A percentile compares a stretch with the other conserved stretches of the same genome.
These are phyloP conservation scores for Neurospora sp. DNA, from an alignment of 495 filamentous ascomycete species.

Conservation along the genomic window DNA sequence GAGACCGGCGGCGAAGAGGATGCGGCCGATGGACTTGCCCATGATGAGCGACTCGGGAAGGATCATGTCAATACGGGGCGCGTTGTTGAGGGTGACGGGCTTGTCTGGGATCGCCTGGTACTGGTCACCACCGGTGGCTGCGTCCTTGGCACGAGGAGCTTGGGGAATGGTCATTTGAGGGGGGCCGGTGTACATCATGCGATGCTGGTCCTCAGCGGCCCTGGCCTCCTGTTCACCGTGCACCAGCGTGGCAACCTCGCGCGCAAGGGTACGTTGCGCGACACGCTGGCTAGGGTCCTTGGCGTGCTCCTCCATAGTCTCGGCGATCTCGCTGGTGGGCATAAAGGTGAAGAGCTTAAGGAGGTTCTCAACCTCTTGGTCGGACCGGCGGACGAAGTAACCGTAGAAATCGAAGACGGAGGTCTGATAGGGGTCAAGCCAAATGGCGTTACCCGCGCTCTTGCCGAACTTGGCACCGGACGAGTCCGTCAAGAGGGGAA, in stretches of 20 bases:
- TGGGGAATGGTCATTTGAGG: neutral
- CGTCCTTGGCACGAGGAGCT: neutral
- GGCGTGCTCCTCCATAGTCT: conserved; percentile 55
- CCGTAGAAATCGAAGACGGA: conserved; percentile 75
- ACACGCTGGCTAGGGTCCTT: conserved; percentile 55
- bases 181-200: conserved; percentile 34
- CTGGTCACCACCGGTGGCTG: neutral
- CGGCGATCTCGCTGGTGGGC: conserved; percentile 51
- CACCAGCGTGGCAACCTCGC: conserved; percentile 66
- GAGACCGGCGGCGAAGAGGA: conserved; percentile 61
- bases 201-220: conserved; percentile 47
- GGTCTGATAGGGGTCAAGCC: conserved; percentile 78
- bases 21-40: conserved; percentile 48
- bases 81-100: conserved; percentile 39
- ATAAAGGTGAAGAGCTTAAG: conserved; percentile 90
- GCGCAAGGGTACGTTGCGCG: conserved; percentile 74
- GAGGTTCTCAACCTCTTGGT: conserved; percentile 67
- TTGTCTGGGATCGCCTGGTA: conserved; percentile 8
- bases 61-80: conserved; percentile 43
- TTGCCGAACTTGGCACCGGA: conserved; percentile 91
- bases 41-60: conserved; percentile 57
- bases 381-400: conserved; percentile 77
- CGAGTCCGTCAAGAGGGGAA: conserved; percentile 76
- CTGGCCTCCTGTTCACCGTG: conserved; percentile 57
- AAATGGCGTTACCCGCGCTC: conserved; percentile 86